Base-by-base conservation (phyloP, 2,329 filamentous ascomycete genomes). In the Botrytis hyacinthi region DNA sequence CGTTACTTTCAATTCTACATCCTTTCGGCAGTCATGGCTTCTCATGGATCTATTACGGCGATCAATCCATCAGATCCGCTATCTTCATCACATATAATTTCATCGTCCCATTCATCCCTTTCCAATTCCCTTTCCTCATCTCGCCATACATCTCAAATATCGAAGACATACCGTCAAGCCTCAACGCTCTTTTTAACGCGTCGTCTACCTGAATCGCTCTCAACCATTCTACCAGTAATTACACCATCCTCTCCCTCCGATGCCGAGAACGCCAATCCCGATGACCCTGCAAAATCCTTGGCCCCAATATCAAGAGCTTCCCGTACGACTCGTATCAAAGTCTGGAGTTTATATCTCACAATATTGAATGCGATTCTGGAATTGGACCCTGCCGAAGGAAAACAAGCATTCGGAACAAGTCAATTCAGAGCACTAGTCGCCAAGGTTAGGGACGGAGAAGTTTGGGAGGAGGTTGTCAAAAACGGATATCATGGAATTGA, bases 341-440 rank as follows among this genome's bases (percentile, higher is more conserved):
- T 98, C 76, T 99, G 96, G 96, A 97, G 94, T 82, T 87, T 99
- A 79, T 99, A 98, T 82, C 88, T 98, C 77, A 97, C 95, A 29
- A 92, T 98, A 69, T 86, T 98, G 76, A 97, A 98, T 84, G 92
- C 94, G 57, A 92, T 98, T 76, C 86, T 97, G 51, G 95, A 98
- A 80, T 86, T 98, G 80, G 94, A 94, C 73, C 87, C 93, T 2
- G 93, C 97, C 77, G 95, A 98, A 82, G 96, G 95, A 68, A 97
- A 96, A 84, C 89, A 91, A 70, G 88, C 91, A 20, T 97, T 98
- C 84, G 96, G 96, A 5, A 90, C 90, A 70, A 90, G 93, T 80
- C 91, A 93, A 81, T 99, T 95, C 93, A 91, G 93, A 81, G 85
- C 88, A 20, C 85, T 98, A 76, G 94, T 94, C 75, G 86, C 88